These are phyloP conservation scores for Prunus mongolica DNA, from an alignment of 306 rosid species.

Conservation along the genomic window DNA sequence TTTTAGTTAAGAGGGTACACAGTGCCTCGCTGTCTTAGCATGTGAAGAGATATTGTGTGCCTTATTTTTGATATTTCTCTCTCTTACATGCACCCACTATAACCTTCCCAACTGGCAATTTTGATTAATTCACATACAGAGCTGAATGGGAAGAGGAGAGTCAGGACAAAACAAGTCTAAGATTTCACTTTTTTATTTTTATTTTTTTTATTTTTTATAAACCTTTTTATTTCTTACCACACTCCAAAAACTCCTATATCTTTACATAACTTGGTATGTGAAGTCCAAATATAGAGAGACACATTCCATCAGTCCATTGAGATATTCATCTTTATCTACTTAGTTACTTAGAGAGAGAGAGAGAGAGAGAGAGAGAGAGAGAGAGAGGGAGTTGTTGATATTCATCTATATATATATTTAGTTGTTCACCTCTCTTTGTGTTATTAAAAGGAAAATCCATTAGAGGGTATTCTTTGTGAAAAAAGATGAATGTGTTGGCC, in stretches of 20 bases:
- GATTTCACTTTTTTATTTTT: slow-evolving; percentile 33
- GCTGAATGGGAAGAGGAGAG: slow-evolving; percentile 28
- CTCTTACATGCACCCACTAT: slow-evolving; percentile 43
- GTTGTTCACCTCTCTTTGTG: slow-evolving; percentile 6
- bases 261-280: slow-evolving; percentile 28
- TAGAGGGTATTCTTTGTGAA: slow-evolving; percentile 5
- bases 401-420: slow-evolving; percentile 15
- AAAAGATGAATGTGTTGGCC: slow-evolving; percentile 51
- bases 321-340: background rate
- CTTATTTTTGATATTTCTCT: slow-evolving; percentile 1
- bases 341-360: background rate
- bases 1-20: slow-evolving; percentile 58
- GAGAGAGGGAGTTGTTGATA: slow-evolving; percentile 5
- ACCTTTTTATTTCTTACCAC: slow-evolving; percentile 18
- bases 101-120: slow-evolving; percentile 51
- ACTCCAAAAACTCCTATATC: slow-evolving; percentile 13
- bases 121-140: slow-evolving; percentile 39
- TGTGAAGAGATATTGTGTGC: slow-evolving; percentile 49
- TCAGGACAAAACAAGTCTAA: slow-evolving; percentile 57
- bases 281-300: slow-evolving; percentile 21
- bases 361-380: slow-evolving; percentile 2
- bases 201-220: slow-evolving; percentile 6
- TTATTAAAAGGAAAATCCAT: slow-evolving; percentile 30
- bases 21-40: slow-evolving; percentile 79
- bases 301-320: slow-evolving; percentile 5